Evolutionary conservation across 768 basidiomycete species (phyloP), one percentile per base, ranked within the genome.

Genomic region (Naganishia onofrii): DNA sequence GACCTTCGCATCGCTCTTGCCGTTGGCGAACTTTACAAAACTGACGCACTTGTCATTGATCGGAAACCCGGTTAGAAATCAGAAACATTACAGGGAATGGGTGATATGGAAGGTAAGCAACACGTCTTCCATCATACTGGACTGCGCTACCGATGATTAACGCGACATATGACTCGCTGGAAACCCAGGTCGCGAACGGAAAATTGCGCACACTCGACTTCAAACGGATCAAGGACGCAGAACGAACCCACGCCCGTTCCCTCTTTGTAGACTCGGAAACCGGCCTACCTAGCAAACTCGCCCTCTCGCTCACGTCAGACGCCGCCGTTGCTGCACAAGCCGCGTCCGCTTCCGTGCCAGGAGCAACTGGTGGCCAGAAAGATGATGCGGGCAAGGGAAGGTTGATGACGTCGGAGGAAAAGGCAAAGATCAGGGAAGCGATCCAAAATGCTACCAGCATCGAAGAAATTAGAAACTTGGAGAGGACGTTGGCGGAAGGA

Each of bases 401-500:
- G 55, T 70, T 78, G 76, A 79, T 82, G 78, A 80, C 79, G 21
- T 75, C 75, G 4, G 81, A 80, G 29, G 81, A 82, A 71, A 80
- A 80, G 74, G 68, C 73, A 69, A 71, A 78, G 74, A 74, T 82
- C 21, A 77, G 78, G 51, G 74, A 77, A 69, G 80, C 80, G 52
- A 74, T 82, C 68, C 74, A 75, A 54, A 73, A 71, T 38, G 81
- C 81, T 2, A 66, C 75, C 55, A 80, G 74, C 31, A 70, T 77
- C 13, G 81, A 80, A 19, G 79, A 82, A 66, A 76, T 82, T 12
- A 72, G 76, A 56, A 75, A 76, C 65, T 60, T 81, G 66, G 79
- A 82, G 70, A 76, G 77, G 70, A 80, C 80, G 80, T 69, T 82
- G 74, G 77, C 77, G 17, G 80, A 81, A 64, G 81, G 81, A 29